A percentile compares a stretch with the other conserved stretches of the same genome.
These are phyloP conservation scores for Vigna angularis DNA, from an alignment of 306 rosid species.

Conservation along the genomic window DNA sequence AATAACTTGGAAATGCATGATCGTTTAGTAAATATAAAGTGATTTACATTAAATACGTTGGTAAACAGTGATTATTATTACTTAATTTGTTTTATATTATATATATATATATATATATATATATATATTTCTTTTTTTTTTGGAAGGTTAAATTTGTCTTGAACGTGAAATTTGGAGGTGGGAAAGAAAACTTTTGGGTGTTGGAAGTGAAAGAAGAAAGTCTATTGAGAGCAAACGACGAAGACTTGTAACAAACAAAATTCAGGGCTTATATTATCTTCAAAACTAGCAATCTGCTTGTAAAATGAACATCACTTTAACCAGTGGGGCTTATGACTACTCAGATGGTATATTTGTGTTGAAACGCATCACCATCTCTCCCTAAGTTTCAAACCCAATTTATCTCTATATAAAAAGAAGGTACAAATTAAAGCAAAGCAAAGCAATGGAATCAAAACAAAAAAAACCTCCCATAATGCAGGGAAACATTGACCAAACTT, in stretches of 20 bases:
- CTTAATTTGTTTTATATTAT: too few species aligned
- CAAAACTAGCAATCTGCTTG: conserved; percentile 26
- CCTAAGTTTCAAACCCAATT: conserved; percentile 44
- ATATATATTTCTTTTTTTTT: too few species aligned
- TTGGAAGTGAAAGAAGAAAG: too few species aligned
- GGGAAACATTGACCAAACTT: conserved; percentile 50
- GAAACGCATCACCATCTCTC: conserved; percentile 8
- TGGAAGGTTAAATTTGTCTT: too few species aligned
- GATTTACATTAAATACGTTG: too few species aligned
- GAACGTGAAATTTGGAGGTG: too few species aligned
- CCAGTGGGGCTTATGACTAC: conserved; percentile 26
- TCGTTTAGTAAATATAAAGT: too few species aligned
- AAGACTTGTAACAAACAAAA: not conserved
- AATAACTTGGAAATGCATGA: too few species aligned
- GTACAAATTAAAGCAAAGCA: conserved; percentile 37
- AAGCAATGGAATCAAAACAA: conserved; percentile 18
- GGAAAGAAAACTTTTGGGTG: too few species aligned
- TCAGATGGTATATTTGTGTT: conserved; percentile 32
- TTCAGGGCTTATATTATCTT: not conserved
- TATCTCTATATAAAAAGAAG: conserved; percentile 38
- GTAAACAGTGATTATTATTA: too few species aligned
- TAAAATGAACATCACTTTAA: conserved; percentile 1
- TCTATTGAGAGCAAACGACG: not conserved
- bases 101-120: too few species aligned
- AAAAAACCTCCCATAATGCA: conserved; percentile 55